Base-by-base conservation (phyloP, 352 stramenopile species). In the Phytopythium mirpurense region DNA sequence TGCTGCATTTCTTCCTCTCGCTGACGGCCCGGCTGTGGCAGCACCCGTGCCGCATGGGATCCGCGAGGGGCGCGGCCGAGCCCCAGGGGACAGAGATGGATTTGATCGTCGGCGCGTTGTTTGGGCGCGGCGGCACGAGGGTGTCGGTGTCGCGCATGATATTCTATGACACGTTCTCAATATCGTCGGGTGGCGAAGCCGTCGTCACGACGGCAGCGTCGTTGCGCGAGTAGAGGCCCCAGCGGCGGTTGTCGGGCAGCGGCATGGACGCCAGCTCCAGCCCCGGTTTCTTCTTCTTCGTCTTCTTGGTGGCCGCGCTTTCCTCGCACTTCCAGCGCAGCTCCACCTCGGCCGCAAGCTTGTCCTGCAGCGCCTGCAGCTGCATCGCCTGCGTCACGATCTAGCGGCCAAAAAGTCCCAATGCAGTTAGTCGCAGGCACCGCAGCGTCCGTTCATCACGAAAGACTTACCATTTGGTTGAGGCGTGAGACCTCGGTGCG, bases 111-210 rank as follows among this genome's bases (percentile, higher is more conserved):
- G 24, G 57, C 27, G 42, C 43, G n/a, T 75, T n/a, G 19, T 86
- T 70, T 51, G 66, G 45, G 45, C 60, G 61, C 60, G 74, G 51
- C 29, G 51, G 54, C 35, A 62, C 18, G 24, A 37, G 4, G 15
- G 45, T 19, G 37, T 57, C 70, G 42, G 61, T n/a, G 26, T 67
- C 65, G 29, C 70, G 67, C 32, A 87, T 54, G 40, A 90, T 90
- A 45, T 90, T 90, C 63, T 88, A 77, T 16, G 76, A 71, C 15
- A 90, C 75, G 54, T 90, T 90, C 49, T 90, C 79, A 57, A 87
- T 77, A 16, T 74, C 79, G 64, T 78, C 77, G 5, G 76, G 56
- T 1, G 65, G 65, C 27, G 70, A 56, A 12, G 48, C 53, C 34
- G n/a, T n/a, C n/a, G n/a, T n/a, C n/a, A n/a, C n/a, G n/a, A n/a